These are phyloP conservation scores for Telopea speciosissima DNA, from an alignment of 177 flowering plant species.

Conservation along the genomic window DNA sequence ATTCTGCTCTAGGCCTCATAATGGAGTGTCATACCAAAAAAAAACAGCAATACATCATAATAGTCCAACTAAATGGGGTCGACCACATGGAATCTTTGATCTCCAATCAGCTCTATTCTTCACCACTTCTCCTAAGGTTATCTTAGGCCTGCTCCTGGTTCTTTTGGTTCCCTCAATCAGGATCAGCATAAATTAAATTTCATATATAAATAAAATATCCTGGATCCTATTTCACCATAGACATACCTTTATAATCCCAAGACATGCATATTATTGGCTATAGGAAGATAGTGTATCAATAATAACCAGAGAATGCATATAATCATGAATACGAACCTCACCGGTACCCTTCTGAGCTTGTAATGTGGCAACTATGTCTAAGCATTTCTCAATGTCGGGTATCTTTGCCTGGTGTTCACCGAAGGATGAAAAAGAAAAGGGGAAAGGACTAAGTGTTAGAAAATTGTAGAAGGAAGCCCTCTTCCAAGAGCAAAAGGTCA, in stretches of 20 bases:
- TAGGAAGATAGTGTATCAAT: not conserved
- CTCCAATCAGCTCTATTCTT: too few relatives aligned
- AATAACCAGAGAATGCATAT: not conserved
- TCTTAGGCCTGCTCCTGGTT: too few relatives aligned
- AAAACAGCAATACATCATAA: too few relatives aligned
- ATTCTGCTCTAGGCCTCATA: too few relatives aligned
- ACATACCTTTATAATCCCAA: not conserved
- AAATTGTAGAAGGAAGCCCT: not conserved
- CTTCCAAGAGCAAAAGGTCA: not conserved
- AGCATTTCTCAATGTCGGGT: conserved; percentile 95
- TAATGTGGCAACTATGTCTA: conserved; percentile 75
- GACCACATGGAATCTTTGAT: too few relatives aligned
- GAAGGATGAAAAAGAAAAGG: conserved; percentile 1
- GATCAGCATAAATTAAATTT: too few relatives aligned
- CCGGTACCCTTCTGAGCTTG: conserved; percentile 84
- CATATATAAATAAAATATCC: too few relatives aligned
- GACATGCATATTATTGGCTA: not conserved
- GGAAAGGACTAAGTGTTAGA: not conserved
- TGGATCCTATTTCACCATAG: not conserved
- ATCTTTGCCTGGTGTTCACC: conserved; percentile 68
- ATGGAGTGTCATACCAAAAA: too few relatives aligned
- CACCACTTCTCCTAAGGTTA: too few relatives aligned
- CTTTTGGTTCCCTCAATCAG: too few relatives aligned
- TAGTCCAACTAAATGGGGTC: too few relatives aligned
- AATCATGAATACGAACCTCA: conserved; percentile 66